Evolutionary conservation across 2,329 filamentous ascomycete species (phyloP).

Genomic region (Huntiella bhutanensis): DNA sequence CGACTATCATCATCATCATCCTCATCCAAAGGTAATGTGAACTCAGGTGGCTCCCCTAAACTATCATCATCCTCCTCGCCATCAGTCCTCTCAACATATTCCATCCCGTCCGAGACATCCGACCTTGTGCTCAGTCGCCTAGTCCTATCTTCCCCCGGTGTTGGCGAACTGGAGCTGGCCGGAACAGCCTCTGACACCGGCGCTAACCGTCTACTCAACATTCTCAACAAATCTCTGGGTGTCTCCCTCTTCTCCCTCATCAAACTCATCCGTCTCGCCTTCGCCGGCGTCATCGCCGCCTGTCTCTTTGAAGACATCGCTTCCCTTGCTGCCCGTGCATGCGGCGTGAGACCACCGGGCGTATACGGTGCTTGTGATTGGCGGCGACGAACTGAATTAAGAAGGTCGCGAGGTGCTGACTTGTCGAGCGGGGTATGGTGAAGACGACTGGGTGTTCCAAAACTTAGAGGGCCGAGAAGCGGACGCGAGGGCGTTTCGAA

Average conservation of each 20-base stretch:
- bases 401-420: slow-evolving; percentile 19
- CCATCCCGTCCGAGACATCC: slow-evolving; percentile 10
- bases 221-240: slow-evolving; percentile 32
- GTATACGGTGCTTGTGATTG: slow-evolving; percentile 17
- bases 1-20: slow-evolving; percentile 30
- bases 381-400: slow-evolving; percentile 23
- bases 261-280: slow-evolving; percentile 34
- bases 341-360: slow-evolving; percentile 32
- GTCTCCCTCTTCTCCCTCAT: slow-evolving; percentile 36
- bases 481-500: slow-evolving; percentile 11
- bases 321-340: slow-evolving; percentile 39
- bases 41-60: slow-evolving; percentile 30
- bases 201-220: slow-evolving; percentile 35
- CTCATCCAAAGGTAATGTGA: slow-evolving; percentile 34
- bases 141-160: slow-evolving; percentile 13
- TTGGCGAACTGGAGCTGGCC: slow-evolving; percentile 28
- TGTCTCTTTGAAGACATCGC: slow-evolving; percentile 39
- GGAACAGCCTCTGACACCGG: slow-evolving; percentile 25
- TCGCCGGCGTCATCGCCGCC: slow-evolving; percentile 40
- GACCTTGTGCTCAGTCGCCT: background rate
- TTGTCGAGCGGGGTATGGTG: slow-evolving; percentile 26
- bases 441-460: slow-evolving; percentile 16
- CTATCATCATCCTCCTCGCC: slow-evolving; percentile 32
- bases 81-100: slow-evolving; percentile 15
- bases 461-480: slow-evolving; percentile 7